These are phyloP conservation scores for Metroxylon sagu DNA, from an alignment of 176 grass and related monocot species.

Conservation along the genomic window DNA sequence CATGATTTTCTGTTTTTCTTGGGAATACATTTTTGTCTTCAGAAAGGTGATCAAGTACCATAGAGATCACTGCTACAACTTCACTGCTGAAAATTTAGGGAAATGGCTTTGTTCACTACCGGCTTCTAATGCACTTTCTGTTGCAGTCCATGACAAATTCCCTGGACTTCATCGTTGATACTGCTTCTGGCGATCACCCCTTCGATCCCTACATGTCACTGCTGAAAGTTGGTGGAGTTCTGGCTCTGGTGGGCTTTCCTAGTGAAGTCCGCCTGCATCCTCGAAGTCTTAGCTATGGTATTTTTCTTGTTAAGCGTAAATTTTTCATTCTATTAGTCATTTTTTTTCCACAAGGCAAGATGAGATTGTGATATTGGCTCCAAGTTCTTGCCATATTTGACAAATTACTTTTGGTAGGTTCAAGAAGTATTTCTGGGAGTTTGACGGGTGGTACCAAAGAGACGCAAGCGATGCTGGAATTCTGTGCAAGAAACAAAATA, in stretches of 20 bases:
- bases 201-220: slow-evolving; percentile 71
- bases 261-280: slow-evolving; percentile 58
- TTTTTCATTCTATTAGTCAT: neutral
- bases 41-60: too few relatives aligned
- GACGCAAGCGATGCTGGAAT: slow-evolving; percentile 65
- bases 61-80: too few relatives aligned
- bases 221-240: slow-evolving; percentile 56
- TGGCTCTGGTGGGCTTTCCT: slow-evolving; percentile 54
- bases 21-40: too few relatives aligned
- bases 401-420: slow-evolving; percentile 17
- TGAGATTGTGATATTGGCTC: neutral
- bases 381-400: neutral
- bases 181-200: slow-evolving; percentile 59
- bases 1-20: too few relatives aligned
- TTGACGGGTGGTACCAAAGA: slow-evolving; percentile 52
- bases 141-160: slow-evolving; percentile 51
- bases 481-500: slow-evolving; percentile 43
- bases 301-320: neutral
- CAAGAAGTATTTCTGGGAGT: slow-evolving; percentile 45
- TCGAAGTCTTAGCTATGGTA: slow-evolving; percentile 49
- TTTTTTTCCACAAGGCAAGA: neutral
- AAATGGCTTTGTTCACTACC: neutral
- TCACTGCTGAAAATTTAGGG: too few relatives aligned
- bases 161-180: slow-evolving; percentile 71
- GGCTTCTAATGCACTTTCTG: neutral